These are phyloP conservation scores for Azolla pinnata DNA, from an alignment of 75 land plant genomes.

Conservation along the genomic window DNA sequence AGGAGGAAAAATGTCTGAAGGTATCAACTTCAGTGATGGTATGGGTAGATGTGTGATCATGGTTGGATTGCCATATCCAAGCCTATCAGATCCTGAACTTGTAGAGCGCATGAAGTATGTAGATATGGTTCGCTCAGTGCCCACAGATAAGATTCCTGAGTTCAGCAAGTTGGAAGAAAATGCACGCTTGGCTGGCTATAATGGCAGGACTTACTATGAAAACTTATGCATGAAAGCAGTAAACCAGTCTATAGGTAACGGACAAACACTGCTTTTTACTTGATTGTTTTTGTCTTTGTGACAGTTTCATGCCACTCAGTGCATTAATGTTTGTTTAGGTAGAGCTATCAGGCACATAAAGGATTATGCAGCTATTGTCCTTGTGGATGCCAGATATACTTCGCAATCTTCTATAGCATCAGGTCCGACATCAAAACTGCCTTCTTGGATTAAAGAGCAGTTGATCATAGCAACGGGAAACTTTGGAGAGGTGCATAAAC, in stretches of 20 bases:
- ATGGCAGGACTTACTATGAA: slow-evolving; percentile 89
- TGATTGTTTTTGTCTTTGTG: too few relatives aligned
- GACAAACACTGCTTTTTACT: too few relatives aligned
- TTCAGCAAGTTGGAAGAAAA: background rate
- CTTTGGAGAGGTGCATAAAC: slow-evolving; percentile 83
- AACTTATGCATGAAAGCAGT: slow-evolving; percentile 99
- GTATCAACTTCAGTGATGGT: slow-evolving; percentile 96
- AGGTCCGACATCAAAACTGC: slow-evolving; percentile 69
- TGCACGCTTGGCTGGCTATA: background rate
- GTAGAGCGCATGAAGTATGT: slow-evolving; percentile 77
- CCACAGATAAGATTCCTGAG: background rate
- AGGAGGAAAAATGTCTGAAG: slow-evolving; percentile 97
- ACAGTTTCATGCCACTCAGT: background rate
- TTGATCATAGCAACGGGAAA: slow-evolving; percentile 43
- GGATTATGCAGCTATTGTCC: slow-evolving; percentile 87
- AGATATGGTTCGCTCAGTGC: slow-evolving; percentile 37
- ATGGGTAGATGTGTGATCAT: slow-evolving; percentile 97
- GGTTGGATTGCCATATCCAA: slow-evolving; percentile 99
- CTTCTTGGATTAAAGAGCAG: slow-evolving; percentile 77
- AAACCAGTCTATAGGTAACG: slow-evolving; percentile 85
- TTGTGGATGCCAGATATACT: slow-evolving; percentile 77
- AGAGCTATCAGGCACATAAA: slow-evolving; percentile 89
- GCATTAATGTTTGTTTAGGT: slow-evolving; percentile 29
- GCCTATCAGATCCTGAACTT: slow-evolving; percentile 79
- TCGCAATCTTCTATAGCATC: slow-evolving; percentile 32